Base-by-base conservation (phyloP, 1,139 yeast species). In the Yamadazyma atlantica region DNA sequence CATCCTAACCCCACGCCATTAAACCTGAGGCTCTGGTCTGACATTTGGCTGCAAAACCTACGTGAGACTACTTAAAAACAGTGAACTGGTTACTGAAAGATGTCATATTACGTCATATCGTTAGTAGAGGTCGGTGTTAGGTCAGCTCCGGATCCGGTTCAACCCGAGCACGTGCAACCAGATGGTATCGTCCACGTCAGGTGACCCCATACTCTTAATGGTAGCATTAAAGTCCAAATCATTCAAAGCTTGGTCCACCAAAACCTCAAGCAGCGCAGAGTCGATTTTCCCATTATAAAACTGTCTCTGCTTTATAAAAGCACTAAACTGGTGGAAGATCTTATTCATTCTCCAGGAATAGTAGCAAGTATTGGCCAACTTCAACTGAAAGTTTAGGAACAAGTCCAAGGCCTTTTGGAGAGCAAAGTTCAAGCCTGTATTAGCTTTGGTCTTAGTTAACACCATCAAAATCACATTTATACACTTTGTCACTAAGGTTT, bases 331-430 rank as follows among this genome's bases (percentile, higher is more conserved):
- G n/a, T 13, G 7, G 28, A 36, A 33, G 11, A 39, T n/a, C 22
- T 36, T 39, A 11, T 26, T 26, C 28, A 39, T 27, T 27, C 39
- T 30, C 42, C 42, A 39, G 9, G 39, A 33, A 25, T 39, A 39
- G 32, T 29, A 39, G 11, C 23, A 34, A 10, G 8, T 16, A 7
- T 14, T 23, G 13, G 42, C 31, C 3, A 39, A 22, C 7, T 23
- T n/a, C 21, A 10, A 10, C 14, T 33, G 29, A 18, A 29, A 36
- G 24, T 22, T 25, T 33, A 36, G 16, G n/a, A 35, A 33, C 3
- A 30, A 4, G 12, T 23, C 30, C 9, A 28, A 28, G 7, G 30
- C 15, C 10, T 16, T 28, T 10, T 14, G 17, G 9, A 28, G 19
- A 8, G 16, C 8, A 4, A 16, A 5, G 17, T 28, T 28, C 4